Conservation (phyloP, 225 moss, liverwort and hornwort genomes). For the Pseudisothecium myosuroides region DNA sequence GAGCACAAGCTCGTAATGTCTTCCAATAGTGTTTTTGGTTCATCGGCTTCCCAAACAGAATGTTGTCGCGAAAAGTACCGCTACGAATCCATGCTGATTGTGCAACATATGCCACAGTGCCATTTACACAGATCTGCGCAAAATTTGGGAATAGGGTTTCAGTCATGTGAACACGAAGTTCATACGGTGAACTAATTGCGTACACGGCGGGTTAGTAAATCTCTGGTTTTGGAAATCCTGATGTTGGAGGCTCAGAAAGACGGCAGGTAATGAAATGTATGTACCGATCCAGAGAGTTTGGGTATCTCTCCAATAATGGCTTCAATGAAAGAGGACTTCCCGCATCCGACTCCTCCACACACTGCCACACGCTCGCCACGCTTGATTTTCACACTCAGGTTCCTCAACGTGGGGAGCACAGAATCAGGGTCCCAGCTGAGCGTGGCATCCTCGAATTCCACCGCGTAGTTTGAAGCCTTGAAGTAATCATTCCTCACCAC, state of each 20-base stretch:
- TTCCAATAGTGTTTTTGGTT: neutral
- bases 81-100: neutral
- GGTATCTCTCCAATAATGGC: neutral
- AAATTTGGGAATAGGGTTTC: neutral
- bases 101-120: neutral
- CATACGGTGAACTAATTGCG: neutral
- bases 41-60: neutral
- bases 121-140: neutral
- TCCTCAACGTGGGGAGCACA: no score
- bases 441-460: no score
- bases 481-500: no score
- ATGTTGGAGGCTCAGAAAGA: neutral
- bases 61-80: neutral
- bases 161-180: neutral
- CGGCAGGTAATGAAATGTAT: neutral
- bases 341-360: neutral
- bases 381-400: no score
- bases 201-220: neutral
- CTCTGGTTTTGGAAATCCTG: neutral
- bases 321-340: neutral
- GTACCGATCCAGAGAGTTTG: neutral
- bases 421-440: no score
- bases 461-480: no score
- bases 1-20: neutral
- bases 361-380: no score